Conservation (phyloP, 768 basidiomycete species). For the Pisolithus orientalis region DNA sequence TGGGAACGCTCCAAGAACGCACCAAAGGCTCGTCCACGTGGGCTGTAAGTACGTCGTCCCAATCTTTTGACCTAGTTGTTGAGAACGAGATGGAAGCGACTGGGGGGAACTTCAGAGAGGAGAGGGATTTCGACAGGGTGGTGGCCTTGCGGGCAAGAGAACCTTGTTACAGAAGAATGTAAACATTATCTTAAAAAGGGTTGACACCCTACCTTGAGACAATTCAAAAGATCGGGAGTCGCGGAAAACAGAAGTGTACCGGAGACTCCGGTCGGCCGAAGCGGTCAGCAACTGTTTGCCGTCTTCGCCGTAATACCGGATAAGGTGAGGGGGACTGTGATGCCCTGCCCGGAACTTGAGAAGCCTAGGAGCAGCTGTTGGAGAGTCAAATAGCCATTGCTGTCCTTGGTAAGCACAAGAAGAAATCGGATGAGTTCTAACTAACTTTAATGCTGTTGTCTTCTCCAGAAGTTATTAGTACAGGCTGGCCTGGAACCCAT, state of each 20-base stretch:
- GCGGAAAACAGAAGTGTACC: conserved; percentile 88
- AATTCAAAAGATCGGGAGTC: conserved; percentile 94
- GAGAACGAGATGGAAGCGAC: conserved; percentile 77
- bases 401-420: conserved; percentile 27
- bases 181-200: background rate
- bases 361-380: conserved; percentile 76
- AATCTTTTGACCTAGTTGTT: conserved; percentile 79
- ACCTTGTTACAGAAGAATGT: conserved; percentile 38
- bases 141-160: conserved; percentile 80
- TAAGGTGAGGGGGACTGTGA: conserved; percentile 82
- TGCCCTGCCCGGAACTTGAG: conserved; percentile 93
- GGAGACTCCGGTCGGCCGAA: conserved; percentile 80
- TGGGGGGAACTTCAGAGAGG: conserved; percentile 79
- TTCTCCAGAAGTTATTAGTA: conserved; percentile 83
- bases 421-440: background rate
- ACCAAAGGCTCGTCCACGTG: conserved; percentile 80
- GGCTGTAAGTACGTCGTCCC: conserved; percentile 95
- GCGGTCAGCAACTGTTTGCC: conserved; percentile 91
- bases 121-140: conserved; percentile 67
- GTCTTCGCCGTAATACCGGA: conserved; percentile 95
- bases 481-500: conserved; percentile 91
- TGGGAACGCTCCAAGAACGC: conserved; percentile 82
- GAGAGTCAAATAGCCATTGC: conserved; percentile 99
- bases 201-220: conserved; percentile 66
- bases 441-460: conserved; percentile 93